These are phyloP conservation scores for Aspergillus sparsus DNA, from an alignment of 495 filamentous ascomycete species.

Conservation along the genomic window DNA sequence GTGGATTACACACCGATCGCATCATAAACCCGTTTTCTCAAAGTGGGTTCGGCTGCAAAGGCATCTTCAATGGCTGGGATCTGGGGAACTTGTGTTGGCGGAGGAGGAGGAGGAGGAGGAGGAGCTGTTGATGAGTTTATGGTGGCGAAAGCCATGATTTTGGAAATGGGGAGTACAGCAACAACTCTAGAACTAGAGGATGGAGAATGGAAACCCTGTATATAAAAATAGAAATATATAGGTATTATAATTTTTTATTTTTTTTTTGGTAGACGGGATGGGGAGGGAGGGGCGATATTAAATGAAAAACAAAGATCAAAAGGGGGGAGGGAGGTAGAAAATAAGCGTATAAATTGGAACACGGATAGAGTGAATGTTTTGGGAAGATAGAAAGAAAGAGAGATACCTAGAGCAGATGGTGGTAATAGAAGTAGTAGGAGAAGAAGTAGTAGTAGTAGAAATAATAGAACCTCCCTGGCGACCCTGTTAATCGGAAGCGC, in stretches of 20 bases:
- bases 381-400: slow-evolving; percentile 1
- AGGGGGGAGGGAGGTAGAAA: neutral
- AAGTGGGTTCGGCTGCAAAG: slow-evolving; percentile 45
- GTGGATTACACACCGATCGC: slow-evolving; percentile 45
- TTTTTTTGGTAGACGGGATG: too few relatives aligned
- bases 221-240: slow-evolving; percentile 11
- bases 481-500: slow-evolving; percentile 9
- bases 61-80: slow-evolving; percentile 47
- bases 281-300: too few relatives aligned
- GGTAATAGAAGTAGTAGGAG: slow-evolving; percentile 4
- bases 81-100: slow-evolving; percentile 23
- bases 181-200: slow-evolving; percentile 9
- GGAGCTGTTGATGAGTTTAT: slow-evolving; percentile 38
- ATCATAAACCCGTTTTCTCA: slow-evolving; percentile 52
- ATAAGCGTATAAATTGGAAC: slow-evolving; percentile 1
- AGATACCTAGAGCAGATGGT: neutral
- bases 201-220: slow-evolving; percentile 5
- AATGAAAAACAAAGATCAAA: neutral
- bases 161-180: neutral
- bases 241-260: neutral
- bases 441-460: slow-evolving; percentile 6
- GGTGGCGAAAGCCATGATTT: slow-evolving; percentile 47
- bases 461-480: slow-evolving; percentile 14
- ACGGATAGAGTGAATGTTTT: neutral
- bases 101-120: slow-evolving; percentile 8